Evolutionary conservation across 1,139 yeast genomes (phyloP), one percentile per base, ranked within the genome.

Genomic region (Arxiozyma slooffiae): DNA sequence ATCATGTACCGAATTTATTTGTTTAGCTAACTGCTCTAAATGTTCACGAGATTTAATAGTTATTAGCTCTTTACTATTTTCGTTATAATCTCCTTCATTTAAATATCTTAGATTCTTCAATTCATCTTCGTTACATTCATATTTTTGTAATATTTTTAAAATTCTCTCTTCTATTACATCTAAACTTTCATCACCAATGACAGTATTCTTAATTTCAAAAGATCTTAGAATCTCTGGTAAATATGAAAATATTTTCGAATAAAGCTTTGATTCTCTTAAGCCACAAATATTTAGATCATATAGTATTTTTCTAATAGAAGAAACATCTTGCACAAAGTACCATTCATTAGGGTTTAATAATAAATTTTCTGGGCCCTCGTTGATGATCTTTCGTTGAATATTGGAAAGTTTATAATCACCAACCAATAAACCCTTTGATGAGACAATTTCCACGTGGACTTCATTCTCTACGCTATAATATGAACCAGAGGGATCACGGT

Each of bases 241-340:
- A 22, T 1, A 5, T 9, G n/a, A 18, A 3, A n/a, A 22, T 24
- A 50, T 17, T 14, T 47, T 47, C 9, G 17, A 6, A 16, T 37
- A 21, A 14, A 50, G 73, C 37, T 70, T 72, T 7, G 80, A 72
- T 63, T 92, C 97, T 43, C 96, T 73, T 46, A 69, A 71, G 3
- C 97, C 97, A 74, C 81, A 78, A 11, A 80, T 81, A 60, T 84
- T 81, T 50, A 90, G 72, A 87, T 94, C 85, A n/a, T 68, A 61
- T 9, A 82, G 62, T 64, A 2, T 75, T 77, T 38, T 88, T 67
- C 43, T 38, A 4, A 48, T 38, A 49, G 85, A 84, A 9, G 75
- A 78, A 1, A 78, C 74, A 1, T 68, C 69, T 53, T 89, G 96
- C 41, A 73, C 60, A 59, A 77, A 86, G 60, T 66, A 82, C 57